phyloP scores from a whole-genome alignment of 179 eudicot genomes.

The Silene coronaria region DNA sequence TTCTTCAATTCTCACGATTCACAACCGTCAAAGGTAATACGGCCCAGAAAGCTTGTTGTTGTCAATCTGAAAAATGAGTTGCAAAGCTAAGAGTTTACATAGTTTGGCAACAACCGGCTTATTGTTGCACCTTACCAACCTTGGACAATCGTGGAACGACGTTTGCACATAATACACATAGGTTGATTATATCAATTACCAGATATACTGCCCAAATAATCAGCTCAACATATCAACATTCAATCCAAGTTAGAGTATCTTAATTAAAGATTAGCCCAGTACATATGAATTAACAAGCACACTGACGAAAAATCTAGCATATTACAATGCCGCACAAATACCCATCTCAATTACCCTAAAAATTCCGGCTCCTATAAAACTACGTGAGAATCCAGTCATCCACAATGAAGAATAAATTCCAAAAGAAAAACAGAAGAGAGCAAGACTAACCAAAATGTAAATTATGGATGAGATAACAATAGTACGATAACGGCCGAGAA shows the following conservation, averaged over 20 bases:
- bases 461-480: constrained; percentile 43
- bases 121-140: neutral
- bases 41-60: neutral
- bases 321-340: neutral
- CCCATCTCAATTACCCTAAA: too few species aligned
- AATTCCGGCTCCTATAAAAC: neutral
- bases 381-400: neutral
- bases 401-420: neutral
- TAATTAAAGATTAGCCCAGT: neutral
- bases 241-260: neutral
- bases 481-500: constrained; percentile 49
- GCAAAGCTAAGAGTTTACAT: neutral
- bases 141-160: neutral
- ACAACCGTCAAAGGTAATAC: neutral
- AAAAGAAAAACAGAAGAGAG: neutral
- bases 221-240: neutral
- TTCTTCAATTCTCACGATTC: neutral
- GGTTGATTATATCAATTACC: neutral
- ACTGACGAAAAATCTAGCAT: too few species aligned
- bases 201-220: neutral
- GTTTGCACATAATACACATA: neutral
- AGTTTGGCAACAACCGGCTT: neutral
- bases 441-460: constrained; percentile 39
- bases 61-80: neutral
- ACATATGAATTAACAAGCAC: neutral